Percentiles rank a stretch among this genome's conserved stretches.
phyloP scores from a whole-genome alignment of 2,329 filamentous ascomycete genomes.

The Torrubiellomyces zombiae region DNA sequence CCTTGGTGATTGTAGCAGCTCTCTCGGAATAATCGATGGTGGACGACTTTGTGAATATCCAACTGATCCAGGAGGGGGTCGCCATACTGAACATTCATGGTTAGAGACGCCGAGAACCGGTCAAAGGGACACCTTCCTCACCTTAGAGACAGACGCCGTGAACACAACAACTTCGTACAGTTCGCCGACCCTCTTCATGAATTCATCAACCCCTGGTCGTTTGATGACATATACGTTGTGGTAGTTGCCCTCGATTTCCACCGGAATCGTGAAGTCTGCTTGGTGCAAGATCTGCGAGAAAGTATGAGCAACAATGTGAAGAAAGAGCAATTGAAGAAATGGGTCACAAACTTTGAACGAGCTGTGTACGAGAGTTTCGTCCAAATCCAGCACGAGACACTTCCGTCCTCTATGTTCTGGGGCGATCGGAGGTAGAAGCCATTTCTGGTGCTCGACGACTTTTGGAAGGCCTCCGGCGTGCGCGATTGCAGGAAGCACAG shows the following conservation, averaged over 20 bases:
- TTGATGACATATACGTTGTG: constrained; percentile 99
- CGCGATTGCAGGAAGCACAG: no score
- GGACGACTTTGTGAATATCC: constrained; percentile 92
- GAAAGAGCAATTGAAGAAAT: neutral
- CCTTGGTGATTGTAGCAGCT: constrained; percentile 99
- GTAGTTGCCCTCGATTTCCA: constrained; percentile 97
- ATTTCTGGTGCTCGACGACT: constrained; percentile 35
- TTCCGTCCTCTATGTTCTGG: constrained; percentile 75
- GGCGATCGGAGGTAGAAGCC: constrained; percentile 65
- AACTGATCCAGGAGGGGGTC: constrained; percentile 91
- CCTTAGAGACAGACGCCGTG: constrained; percentile 95
- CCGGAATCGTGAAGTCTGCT: constrained; percentile 96
- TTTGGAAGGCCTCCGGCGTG: no score
- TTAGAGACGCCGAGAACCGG: no score
- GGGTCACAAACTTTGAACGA: constrained; percentile 70
- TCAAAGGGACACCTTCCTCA: constrained; percentile 17
- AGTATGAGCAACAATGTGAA: constrained; percentile 3
- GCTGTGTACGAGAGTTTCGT: constrained; percentile 94
- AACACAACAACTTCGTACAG: constrained; percentile 98
- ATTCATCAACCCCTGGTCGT: constrained; percentile 92
- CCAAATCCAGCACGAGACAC: constrained; percentile 85
- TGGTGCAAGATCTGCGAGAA: constrained; percentile 71
- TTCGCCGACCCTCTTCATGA: constrained; percentile 97
- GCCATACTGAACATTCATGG: constrained; percentile 50
- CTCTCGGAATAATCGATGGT: constrained; percentile 90